Evolutionary conservation across 805 yeast species (phyloP), one percentile per base, ranked within the genome.

Genomic region (Cyberlindnera suaveolens): DNA sequence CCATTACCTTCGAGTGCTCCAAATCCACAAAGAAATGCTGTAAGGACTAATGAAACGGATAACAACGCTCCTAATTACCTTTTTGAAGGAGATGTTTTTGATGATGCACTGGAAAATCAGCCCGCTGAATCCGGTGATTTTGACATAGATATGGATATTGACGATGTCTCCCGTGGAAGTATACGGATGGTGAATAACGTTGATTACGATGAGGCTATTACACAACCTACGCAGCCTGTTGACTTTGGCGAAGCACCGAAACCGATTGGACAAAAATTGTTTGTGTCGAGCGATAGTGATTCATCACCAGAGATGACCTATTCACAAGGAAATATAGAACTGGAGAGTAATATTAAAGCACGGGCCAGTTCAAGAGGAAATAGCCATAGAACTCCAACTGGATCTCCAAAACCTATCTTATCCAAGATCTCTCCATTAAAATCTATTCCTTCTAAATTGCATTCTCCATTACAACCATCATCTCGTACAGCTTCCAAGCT

Each of bases 81-180:
- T 42, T 30, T 36, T 42, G 57, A 53, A 13, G 61, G 50, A 6
- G 52, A 49, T 42, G 56, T 46, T 15, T 40, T 41, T 36, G 51
- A 49, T 14, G 58, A 54, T 44, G 56, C 58, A 0, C 34, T 43
- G 41, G 58, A 54, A 31, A 39, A 48, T n/a, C 55, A 47, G 18
- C 47, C 33, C 10, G 10, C 40, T 30, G 38, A 37, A 34, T 36
- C 43, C 32, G 46, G 43, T 27, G 48, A 49, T 36, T 49, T 47
- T 13, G 47, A 65, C 44, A 26, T 19, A 9, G 34, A 30, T 29
- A 54, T 60, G 55, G 70, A 61, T 30, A 57, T 61, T 33, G 62
- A 60, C 20, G 62, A 55, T 26, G 61, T 52, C 17, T 53, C 54
- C 7, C 44, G 40, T 31, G 53, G 57, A 23, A 39, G 40, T 6